A percentile compares a stretch with the other conserved stretches of the same genome.
Evolutionary conservation across 306 rosid species (phyloP).

Genomic region (Sophora flavescens): DNA sequence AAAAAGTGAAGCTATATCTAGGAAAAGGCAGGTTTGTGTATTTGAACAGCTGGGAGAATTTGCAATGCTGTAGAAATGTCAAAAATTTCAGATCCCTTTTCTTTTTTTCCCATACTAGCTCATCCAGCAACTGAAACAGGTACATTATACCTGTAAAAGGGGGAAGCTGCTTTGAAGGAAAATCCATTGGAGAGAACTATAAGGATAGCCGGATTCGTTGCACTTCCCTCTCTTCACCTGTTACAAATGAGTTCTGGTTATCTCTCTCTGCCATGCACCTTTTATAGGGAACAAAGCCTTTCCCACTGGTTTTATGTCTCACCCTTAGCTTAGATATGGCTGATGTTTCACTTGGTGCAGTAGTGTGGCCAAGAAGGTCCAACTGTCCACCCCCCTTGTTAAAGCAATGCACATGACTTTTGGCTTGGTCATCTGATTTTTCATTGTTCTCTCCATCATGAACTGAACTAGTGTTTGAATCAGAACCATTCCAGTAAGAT

Average conservation of each 20-base stretch:
- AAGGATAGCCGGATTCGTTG: constrained; percentile 63
- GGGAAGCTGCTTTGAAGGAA: constrained; percentile 33
- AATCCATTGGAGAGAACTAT: constrained; percentile 34
- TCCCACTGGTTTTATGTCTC: constrained; percentile 44
- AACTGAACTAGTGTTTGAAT: constrained; percentile 57
- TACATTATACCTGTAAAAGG: constrained; percentile 22
- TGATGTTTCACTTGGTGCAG: constrained; percentile 28
- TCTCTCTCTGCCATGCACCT: constrained; percentile 64
- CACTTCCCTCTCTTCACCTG: constrained; percentile 54
- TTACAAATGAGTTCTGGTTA: constrained; percentile 30
- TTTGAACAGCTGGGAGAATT: constrained; percentile 41
- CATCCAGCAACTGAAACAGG: constrained; percentile 46
- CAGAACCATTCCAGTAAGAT: constrained; percentile 56
- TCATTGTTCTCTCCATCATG: constrained; percentile 52
- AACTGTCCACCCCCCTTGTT: constrained; percentile 24
- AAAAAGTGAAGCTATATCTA: background rate
- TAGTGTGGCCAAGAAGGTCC: constrained; percentile 19
- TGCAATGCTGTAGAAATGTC: constrained; percentile 39
- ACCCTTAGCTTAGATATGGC: constrained; percentile 37
- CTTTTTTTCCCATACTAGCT: constrained; percentile 27
- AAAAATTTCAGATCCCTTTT: constrained; percentile 42
- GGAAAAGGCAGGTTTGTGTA: constrained; percentile 23
- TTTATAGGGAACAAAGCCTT: constrained; percentile 85
- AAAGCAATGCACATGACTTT: constrained; percentile 24
- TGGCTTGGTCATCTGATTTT: constrained; percentile 44